phyloP scores from a whole-genome alignment of 768 basidiomycete species.

The Mycena metata region DNA sequence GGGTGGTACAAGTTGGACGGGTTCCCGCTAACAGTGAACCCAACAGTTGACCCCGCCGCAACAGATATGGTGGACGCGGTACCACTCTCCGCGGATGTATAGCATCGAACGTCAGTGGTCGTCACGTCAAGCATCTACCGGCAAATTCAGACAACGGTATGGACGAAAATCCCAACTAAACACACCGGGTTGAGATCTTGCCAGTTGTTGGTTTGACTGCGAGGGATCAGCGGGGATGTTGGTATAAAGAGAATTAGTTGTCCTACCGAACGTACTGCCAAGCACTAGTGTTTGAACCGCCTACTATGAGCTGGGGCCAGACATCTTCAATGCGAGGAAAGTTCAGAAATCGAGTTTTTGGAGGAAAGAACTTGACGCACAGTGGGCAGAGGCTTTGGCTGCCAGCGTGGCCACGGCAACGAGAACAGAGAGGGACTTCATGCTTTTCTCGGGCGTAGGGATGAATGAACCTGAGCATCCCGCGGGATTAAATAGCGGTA shows the following conservation, averaged over 20 bases:
- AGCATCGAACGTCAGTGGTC: constrained; percentile 28
- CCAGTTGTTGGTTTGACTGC: constrained; percentile 27
- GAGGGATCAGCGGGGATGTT: too few relatives aligned
- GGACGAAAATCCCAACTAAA: neutral
- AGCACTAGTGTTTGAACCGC: constrained; percentile 5
- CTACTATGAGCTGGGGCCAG: constrained; percentile 29
- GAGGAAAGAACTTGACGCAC: constrained; percentile 13
- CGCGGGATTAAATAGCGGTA: neutral
- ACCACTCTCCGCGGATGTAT: constrained; percentile 10
- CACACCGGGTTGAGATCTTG: constrained; percentile 24
- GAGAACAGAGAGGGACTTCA: constrained; percentile 20
- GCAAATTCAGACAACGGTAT: neutral
- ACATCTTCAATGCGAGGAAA: constrained; percentile 14
- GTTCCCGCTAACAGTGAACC: constrained; percentile 27
- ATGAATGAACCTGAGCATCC: too few relatives aligned
- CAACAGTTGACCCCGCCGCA: constrained; percentile 29
- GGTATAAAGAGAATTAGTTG: too few relatives aligned
- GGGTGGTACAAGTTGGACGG: constrained; percentile 27
- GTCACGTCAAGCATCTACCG: constrained; percentile 27
- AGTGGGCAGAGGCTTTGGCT: constrained; percentile 29
- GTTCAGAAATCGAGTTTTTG: neutral
- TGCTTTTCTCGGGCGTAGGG: neutral
- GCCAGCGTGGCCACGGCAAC: constrained; percentile 13
- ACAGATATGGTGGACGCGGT: constrained; percentile 26
- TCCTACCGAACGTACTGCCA: constrained; percentile 33